phyloP scores from a whole-genome alignment of 768 basidiomycete species.

The Hygrophorus pudorinus region DNA sequence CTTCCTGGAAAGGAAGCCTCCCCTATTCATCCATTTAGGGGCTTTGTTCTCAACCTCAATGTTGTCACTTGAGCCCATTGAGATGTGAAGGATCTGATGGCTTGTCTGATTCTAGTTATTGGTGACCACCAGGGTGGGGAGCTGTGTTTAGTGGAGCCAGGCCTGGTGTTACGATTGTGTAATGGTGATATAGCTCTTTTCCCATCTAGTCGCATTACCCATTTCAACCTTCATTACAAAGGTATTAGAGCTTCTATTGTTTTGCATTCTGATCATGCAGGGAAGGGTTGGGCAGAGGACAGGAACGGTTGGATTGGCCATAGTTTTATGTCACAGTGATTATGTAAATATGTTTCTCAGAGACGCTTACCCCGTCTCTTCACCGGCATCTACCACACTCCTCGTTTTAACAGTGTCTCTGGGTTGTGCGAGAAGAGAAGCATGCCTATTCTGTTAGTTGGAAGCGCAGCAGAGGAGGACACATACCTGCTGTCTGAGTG shows the following conservation, averaged over 20 bases:
- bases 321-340: not conserved
- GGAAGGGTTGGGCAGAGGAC: constrained; percentile 1
- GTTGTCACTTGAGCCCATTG: constrained; percentile 13
- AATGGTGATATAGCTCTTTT: constrained; percentile 16
- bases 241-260: constrained; percentile 13
- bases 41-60: constrained; percentile 15
- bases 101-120: constrained; percentile 17
- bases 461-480: too few species aligned
- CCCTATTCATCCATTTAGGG: constrained; percentile 14
- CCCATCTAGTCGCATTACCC: constrained; percentile 12
- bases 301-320: constrained; percentile 3
- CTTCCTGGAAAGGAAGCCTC: constrained; percentile 10
- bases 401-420: too few species aligned
- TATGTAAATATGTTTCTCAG: too few species aligned
- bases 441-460: too few species aligned
- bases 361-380: too few species aligned
- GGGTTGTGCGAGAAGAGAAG: too few species aligned
- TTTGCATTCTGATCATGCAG: constrained; percentile 11
- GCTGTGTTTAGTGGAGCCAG: constrained; percentile 14
- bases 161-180: constrained; percentile 12
- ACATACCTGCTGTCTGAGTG: too few species aligned
- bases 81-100: constrained; percentile 12
- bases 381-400: too few species aligned
- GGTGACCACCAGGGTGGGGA: constrained; percentile 16
- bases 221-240: constrained; percentile 15